Evolutionary conservation across 352 stramenopile genomes (phyloP), one percentile per base, ranked within the genome.

Genomic region (Peronospora belbahrii): DNA sequence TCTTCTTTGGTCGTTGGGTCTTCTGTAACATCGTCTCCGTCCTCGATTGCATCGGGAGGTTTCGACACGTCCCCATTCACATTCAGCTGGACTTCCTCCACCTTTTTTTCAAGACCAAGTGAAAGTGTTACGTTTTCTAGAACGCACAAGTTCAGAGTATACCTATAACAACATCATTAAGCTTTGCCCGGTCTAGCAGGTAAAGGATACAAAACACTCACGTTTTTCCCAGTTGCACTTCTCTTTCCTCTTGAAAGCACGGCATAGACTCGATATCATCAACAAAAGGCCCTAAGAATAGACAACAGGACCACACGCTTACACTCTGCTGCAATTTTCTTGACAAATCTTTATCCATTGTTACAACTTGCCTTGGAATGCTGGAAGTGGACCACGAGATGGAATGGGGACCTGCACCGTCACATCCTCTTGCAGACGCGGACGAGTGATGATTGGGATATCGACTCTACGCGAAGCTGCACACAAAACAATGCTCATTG

Each of bases 61-160:
- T 53, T 27, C 8, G 15, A 27, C 3, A 41, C 36, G 2, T 43
- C 46, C 6, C 58, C 56, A 14, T n/a, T 47, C 24, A 54, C 24
- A 53, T 69, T 32, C n/a, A 66, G 10, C 43, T 66, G 44, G 11
- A 66, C 56, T 49, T 63, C 31, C 48, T 64, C 22, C 34, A 62
- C 46, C 10, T 36, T 23, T 18, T 56, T 6, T 6, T 63, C 49
- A 3, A 67, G 46, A 36, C 56, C 47, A 10, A 61, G 41, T 19
- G 77, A 42, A 37, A 80, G 65, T 8, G 74, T 88, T 22, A 83
- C 65, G 45, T 86, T 86, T 34, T 63, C 65, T 37, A 85, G 31
- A 36, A 70, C 62, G 42, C 74, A 88, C 18, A 88, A 39, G 10
- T 85, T 66, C 19, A 88, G 38, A n/a, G 67, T 48, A 42, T 66